Evolutionary conservation across 2,329 filamentous ascomycete genomes (phyloP), one percentile per base, ranked within the genome.

Genomic region (Metarhizium rileyi): DNA sequence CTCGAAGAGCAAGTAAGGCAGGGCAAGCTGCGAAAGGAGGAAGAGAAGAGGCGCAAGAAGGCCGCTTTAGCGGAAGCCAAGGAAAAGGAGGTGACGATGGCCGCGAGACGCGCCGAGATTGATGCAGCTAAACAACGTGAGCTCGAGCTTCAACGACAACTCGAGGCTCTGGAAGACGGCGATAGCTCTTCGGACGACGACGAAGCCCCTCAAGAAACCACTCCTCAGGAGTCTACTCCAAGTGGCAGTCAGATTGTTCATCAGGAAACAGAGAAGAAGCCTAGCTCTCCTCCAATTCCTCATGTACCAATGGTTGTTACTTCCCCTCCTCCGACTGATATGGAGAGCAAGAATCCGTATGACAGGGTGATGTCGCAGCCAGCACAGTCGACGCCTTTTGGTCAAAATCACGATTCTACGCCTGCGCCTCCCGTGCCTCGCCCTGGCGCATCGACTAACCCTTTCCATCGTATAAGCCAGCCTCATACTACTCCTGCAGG

Each of bases 11-110:
- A 96, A 67, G 90, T 97, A 47, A 84, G 84, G 55, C 87, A 90
- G 63, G 89, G 90, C 60, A 98, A 97, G 72, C 71, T 97, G 47
- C 91, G 89, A 75, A 97, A 95, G 69, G 87, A 94, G 57, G 93
- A 98, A 66, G 93, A 96, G 70, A 96, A 95, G 74, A 87, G 84
- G 55, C 85, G 80, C 59, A 93, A 90, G 73, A 90, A 95, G 71
- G 91, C 89, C 22, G 90, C 90, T 9, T 76, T 87, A 61, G 86
- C 86, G 46, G 88, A 93, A 57, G 81, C 90, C 7, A 91, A 89
- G 66, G 88, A 95, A 59, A 90, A 94, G 64, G 91, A 97, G 65
- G 75, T 83, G 48, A 85, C 86, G 64, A 74, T 96, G 55, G 87
- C 87, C 23, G 85, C 87, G 33, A 87, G 93, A 60, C 83, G 88